These are phyloP conservation scores for Chaetoscypha palmicola DNA, from an alignment of 2,329 filamentous ascomycete genomes.

Conservation along the genomic window DNA sequence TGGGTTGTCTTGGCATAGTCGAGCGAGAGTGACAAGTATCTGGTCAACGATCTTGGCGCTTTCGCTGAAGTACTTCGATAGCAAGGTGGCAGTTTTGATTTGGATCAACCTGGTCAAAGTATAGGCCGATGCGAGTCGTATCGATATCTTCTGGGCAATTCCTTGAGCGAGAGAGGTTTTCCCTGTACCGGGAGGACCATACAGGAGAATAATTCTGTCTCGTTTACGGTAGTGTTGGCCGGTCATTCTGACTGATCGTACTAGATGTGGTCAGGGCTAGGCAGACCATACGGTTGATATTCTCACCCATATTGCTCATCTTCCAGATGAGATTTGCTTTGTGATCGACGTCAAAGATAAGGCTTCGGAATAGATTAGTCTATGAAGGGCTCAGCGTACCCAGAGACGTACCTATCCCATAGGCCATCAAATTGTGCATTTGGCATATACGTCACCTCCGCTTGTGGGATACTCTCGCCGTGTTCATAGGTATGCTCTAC, in stretches of 20 bases:
- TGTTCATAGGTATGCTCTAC: slow-evolving; percentile 4
- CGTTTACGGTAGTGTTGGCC: slow-evolving; percentile 37
- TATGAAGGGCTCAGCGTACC: too few relatives aligned
- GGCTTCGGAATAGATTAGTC: too few relatives aligned
- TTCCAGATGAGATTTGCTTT: slow-evolving; percentile 26
- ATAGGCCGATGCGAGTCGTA: slow-evolving; percentile 36
- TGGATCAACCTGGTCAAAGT: slow-evolving; percentile 35
- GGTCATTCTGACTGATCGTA: slow-evolving; percentile 17
- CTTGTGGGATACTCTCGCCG: slow-evolving; percentile 14
- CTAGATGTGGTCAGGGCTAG: slow-evolving; percentile 8
- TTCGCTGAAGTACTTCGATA: slow-evolving; percentile 43
- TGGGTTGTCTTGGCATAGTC: slow-evolving; percentile 21
- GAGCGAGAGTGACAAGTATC: slow-evolving; percentile 36
- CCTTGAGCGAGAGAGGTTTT: slow-evolving; percentile 96
- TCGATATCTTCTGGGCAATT: slow-evolving; percentile 58
- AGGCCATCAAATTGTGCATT: slow-evolving; percentile 19
- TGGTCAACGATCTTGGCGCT: slow-evolving; percentile 37
- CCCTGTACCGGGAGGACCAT: slow-evolving; percentile 80
- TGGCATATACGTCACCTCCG: slow-evolving; percentile 24
- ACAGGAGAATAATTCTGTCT: slow-evolving; percentile 75
- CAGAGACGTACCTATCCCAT: slow-evolving; percentile 25
- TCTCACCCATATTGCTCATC: slow-evolving; percentile 26
- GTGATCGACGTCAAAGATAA: slow-evolving; percentile 27
- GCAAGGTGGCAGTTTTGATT: slow-evolving; percentile 38
- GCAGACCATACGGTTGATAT: neutral